Conservation (phyloP, 805 yeast genomes). For the Wickerhamiella slavikovae region DNA sequence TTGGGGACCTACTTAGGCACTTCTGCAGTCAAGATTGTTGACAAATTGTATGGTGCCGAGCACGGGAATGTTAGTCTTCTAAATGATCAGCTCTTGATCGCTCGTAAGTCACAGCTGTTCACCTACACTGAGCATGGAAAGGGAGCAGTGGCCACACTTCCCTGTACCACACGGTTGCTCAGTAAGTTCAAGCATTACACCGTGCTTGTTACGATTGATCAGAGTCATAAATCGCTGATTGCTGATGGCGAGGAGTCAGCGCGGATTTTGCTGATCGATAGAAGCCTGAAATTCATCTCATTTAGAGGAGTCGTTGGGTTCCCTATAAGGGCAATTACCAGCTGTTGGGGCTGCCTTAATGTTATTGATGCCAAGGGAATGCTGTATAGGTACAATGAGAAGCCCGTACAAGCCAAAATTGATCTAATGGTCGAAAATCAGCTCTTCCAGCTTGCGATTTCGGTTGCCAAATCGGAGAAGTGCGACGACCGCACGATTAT, state of each 20-base stretch:
- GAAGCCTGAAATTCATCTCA: conserved; percentile 46
- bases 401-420: conserved; percentile 43
- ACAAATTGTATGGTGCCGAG: conserved; percentile 26
- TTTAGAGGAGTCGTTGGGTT: conserved; percentile 50
- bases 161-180: conserved; percentile 32
- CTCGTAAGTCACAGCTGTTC: conserved; percentile 38
- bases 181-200: conserved; percentile 32
- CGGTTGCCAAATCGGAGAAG: conserved; percentile 29
- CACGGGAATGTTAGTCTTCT: conserved; percentile 23
- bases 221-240: conserved; percentile 5
- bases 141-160: conserved; percentile 31
- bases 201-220: conserved; percentile 20
- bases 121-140: conserved; percentile 27
- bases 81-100: conserved; percentile 38
- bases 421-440: conserved; percentile 49
- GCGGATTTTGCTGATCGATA: conserved; percentile 46
- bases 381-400: conserved; percentile 46
- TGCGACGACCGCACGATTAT: conserved; percentile 14
- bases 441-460: conserved; percentile 50
- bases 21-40: conserved; percentile 30
- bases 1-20: conserved; percentile 42
- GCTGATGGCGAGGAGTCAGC: conserved; percentile 29
- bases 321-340: conserved; percentile 36
- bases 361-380: conserved; percentile 59
- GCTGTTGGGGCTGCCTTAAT: conserved; percentile 34